phyloP scores from a whole-genome alignment of 2,329 filamentous ascomycete species.

The Ceratocystis papillata region DNA sequence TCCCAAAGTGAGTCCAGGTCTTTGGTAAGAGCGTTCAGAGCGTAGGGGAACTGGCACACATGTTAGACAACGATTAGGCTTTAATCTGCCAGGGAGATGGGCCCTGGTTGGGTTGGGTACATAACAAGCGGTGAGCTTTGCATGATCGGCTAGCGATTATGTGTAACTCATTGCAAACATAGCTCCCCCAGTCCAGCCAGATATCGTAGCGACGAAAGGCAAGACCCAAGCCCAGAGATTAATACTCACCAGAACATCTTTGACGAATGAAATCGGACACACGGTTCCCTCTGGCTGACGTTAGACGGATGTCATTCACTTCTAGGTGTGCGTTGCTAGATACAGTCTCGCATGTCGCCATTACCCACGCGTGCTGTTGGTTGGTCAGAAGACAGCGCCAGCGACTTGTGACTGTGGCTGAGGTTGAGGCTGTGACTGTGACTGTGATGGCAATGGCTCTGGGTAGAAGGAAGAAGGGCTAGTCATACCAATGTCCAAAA shows the following conservation, averaged over 20 bases:
- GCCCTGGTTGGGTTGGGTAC: background rate
- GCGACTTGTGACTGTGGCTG: background rate
- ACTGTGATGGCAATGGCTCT: background rate
- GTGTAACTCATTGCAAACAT: background rate
- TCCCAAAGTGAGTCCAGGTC: slow-evolving; percentile 59
- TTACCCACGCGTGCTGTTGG: no score
- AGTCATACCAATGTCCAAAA: slow-evolving; percentile 50
- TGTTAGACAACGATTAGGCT: background rate
- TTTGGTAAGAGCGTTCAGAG: slow-evolving; percentile 53
- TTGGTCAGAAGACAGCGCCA: no score
- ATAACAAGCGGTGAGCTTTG: background rate
- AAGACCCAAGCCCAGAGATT: background rate
- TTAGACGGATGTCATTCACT: background rate
- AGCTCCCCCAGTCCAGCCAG: background rate
- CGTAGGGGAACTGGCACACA: slow-evolving; percentile 61
- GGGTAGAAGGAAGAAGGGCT: background rate
- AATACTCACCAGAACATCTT: slow-evolving; percentile 63
- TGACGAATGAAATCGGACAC: slow-evolving; percentile 74
- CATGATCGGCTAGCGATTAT: background rate
- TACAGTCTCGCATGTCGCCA: no score
- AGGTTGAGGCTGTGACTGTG: background rate
- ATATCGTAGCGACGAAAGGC: background rate
- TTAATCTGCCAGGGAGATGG: background rate
- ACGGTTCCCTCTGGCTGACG: slow-evolving; percentile 59
- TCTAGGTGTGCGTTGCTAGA: background rate